These are phyloP conservation scores for Aspergillus brunneoviolaceus DNA, from an alignment of 2,329 filamentous ascomycete genomes.

Conservation along the genomic window DNA sequence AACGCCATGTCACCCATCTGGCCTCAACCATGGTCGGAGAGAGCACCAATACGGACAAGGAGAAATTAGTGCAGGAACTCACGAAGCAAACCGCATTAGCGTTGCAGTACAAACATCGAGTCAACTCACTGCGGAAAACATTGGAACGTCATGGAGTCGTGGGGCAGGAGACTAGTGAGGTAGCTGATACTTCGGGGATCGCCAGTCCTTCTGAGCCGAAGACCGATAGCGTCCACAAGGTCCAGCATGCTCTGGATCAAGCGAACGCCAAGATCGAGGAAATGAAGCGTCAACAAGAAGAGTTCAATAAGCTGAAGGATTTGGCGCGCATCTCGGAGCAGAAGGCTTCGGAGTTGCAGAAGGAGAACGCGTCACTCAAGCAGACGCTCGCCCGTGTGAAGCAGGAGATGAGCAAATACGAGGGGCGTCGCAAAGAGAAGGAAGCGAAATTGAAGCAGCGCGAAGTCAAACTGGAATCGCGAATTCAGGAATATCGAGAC, in stretches of 20 bases:
- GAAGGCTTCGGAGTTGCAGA: conserved; percentile 42
- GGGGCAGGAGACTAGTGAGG: conserved; percentile 24
- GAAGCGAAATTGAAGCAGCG: conserved; percentile 43
- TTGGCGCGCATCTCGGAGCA: conserved; percentile 41
- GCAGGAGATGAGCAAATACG: conserved; percentile 44
- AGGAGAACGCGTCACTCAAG: conserved; percentile 44
- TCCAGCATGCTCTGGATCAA: conserved; percentile 36
- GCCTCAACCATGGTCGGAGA: conserved; percentile 41
- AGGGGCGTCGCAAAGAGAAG: conserved; percentile 44
- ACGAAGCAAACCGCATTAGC: conserved; percentile 47
- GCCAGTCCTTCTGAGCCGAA: conserved; percentile 18
- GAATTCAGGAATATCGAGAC: conserved; percentile 43
- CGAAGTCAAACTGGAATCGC: conserved; percentile 39
- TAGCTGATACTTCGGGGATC: conserved; percentile 22
- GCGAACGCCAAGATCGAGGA: conserved; percentile 38
- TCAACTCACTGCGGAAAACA: conserved; percentile 35
- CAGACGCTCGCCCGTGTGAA: conserved; percentile 42
- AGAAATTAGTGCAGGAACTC: conserved; percentile 43
- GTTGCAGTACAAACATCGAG: conserved; percentile 46
- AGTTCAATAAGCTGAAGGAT: conserved; percentile 36
- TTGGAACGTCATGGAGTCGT: conserved; percentile 44
- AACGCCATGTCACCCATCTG: conserved; percentile 43
- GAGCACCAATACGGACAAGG: conserved; percentile 34
- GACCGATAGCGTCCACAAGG: conserved; percentile 30
- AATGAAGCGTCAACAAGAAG: conserved; percentile 30